Evolutionary conservation across 2,329 filamentous ascomycete species (phyloP), one percentile per base, ranked within the genome.

Genomic region (Botryotinia narcissicola): DNA sequence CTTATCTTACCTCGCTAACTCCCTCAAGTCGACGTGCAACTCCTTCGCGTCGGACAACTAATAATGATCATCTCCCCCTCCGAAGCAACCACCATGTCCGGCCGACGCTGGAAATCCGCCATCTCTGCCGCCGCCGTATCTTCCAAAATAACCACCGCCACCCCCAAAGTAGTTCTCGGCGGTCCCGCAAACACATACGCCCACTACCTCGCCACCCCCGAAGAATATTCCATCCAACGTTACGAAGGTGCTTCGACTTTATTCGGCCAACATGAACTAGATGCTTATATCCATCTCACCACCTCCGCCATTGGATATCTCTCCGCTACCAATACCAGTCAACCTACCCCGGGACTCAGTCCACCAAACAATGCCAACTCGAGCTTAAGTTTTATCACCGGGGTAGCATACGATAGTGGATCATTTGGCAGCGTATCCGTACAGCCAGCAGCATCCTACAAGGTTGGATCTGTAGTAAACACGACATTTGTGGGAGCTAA

Each of bases 221-320:
- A 96, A 81, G 93, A 97, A 82, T 96, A 96, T 81, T 84, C 84
- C 22, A 85, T 96, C 63, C 95, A 98, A 83, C 91, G 95, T 18
- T 98, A 98, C 83, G 95, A 98, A 83, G 95, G 95, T 25, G 95
- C 93, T 0, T 95, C 92, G 7, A 98, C 95, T 0, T 88, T 98
- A 2, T 96, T 92, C 81, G 95, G 95, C 0, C 92, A 88, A 1
- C 89, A 95, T 82, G 92, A 93, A 1, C 87, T 97, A 22, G 89
- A 92, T 40, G 95, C 94, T 0, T 96, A 96, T 83, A 92, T 98
- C 83, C 94, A 96, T 81, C 86, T 95, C 57, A 95, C 93, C 0
- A 85, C 93, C 18, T 87, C 86, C 0, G 89, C 91, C 80, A 88
- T 96, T 8, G 86, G 86, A 14, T 91, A 91, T 81, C 87, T 97